Conservation (phyloP, 2,329 filamentous ascomycete species). For the Botryotinia globosa region DNA sequence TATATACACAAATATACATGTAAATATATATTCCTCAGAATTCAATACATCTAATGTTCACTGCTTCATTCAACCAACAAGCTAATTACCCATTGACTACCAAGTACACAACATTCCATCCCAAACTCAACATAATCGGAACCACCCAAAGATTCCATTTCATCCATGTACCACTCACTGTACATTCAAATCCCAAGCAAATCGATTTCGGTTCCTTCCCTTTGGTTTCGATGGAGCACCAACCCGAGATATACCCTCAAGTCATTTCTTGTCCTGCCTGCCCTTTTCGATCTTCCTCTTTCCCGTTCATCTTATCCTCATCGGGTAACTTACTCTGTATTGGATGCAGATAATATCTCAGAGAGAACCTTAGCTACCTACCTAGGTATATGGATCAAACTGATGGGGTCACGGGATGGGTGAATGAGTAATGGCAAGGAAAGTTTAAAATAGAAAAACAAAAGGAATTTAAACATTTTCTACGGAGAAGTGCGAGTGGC, state of each 20-base stretch:
- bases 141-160: no score
- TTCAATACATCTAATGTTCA: background rate
- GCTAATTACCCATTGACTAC: background rate
- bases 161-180: no score
- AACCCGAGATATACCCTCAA: background rate
- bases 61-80: background rate
- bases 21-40: background rate
- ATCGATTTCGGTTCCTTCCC: background rate
- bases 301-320: background rate
- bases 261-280: background rate
- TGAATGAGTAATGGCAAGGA: background rate
- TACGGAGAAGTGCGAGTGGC: background rate
- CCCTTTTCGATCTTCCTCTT: background rate
- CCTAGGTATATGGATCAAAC: background rate
- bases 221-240: background rate
- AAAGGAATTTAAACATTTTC: background rate
- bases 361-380: no score
- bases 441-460: background rate
- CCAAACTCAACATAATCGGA: conserved; percentile 1
- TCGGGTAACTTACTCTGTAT: no score
- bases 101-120: background rate
- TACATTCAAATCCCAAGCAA: background rate
- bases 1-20: no score
- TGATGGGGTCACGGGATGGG: background rate
- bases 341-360: background rate